These are phyloP conservation scores for Pezicula rhizophila DNA, from an alignment of 2,329 filamentous ascomycete species.

Conservation along the genomic window DNA sequence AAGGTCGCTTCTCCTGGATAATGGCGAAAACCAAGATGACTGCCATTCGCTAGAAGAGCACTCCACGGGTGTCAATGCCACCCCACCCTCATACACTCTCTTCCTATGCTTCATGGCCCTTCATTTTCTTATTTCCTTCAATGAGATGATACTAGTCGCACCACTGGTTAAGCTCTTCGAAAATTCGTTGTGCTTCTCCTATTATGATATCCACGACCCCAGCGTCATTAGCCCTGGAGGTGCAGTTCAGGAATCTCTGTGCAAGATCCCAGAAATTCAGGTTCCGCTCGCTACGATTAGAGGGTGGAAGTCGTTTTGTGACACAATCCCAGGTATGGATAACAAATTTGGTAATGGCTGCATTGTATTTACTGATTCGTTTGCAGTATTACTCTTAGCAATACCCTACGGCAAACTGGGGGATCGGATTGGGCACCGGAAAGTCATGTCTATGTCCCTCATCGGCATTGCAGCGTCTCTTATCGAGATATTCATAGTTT, in stretches of 20 bases:
- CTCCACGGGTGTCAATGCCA: neutral
- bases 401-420: conserved; percentile 25
- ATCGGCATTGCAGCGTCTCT: conserved; percentile 20
- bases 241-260: conserved; percentile 15
- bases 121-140: conserved; percentile 26
- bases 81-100: neutral
- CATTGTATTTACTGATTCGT: neutral
- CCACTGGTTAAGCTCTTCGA: conserved; percentile 25
- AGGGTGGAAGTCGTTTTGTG: conserved; percentile 25
- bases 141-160: conserved; percentile 24
- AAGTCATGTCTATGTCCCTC: conserved; percentile 21
- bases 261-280: conserved; percentile 24
- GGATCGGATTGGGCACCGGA: conserved; percentile 20
- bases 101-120: conserved; percentile 25
- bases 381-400: conserved; percentile 23
- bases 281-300: conserved; percentile 21
- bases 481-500: conserved; percentile 22
- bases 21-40: neutral
- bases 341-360: neutral
- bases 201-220: conserved; percentile 17
- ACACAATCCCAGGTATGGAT: conserved; percentile 23
- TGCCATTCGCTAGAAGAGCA: neutral
- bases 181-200: conserved; percentile 20
- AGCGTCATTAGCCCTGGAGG: conserved; percentile 6
- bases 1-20: too few species aligned